These are phyloP conservation scores for Cystobasidium pallidum DNA, from an alignment of 1,284 basidiomycete species.

Conservation along the genomic window DNA sequence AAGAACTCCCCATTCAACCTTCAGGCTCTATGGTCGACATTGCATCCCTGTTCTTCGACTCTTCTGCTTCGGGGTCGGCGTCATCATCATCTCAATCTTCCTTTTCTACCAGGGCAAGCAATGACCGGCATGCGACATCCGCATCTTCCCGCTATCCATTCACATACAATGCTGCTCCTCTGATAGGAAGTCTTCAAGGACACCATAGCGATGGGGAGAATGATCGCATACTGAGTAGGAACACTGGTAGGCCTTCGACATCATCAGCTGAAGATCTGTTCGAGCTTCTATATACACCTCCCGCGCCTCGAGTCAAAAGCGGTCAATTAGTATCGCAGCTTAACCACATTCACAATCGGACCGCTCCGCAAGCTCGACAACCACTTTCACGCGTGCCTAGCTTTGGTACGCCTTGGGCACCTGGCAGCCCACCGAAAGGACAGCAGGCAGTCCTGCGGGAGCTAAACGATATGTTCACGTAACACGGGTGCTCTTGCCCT, in stretches of 20 bases:
- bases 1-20: neutral
- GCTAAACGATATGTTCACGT: slow-evolving; percentile 11
- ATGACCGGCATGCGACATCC: neutral
- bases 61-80: slow-evolving; percentile 2
- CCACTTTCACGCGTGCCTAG: slow-evolving; percentile 23
- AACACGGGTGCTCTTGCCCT: neutral
- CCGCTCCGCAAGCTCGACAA: slow-evolving; percentile 8
- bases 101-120: neutral
- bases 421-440: slow-evolving; percentile 6
- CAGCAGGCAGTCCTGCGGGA: neutral
- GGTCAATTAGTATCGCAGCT: neutral
- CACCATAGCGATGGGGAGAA: slow-evolving; percentile 6
- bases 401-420: slow-evolving; percentile 23
- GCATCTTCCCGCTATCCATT: neutral
- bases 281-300: neutral
- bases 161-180: slow-evolving; percentile 8
- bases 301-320: neutral
- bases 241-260: slow-evolving; percentile 4
- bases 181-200: neutral
- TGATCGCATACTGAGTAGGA: neutral
- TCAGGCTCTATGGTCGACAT: neutral
- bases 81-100: slow-evolving; percentile 14
- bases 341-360: neutral
- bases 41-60: slow-evolving; percentile 15
- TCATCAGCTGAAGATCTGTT: slow-evolving; percentile 18